These are phyloP conservation scores for Paramecium caudatum DNA, from an alignment of 73 alveolate genomes.

Conservation along the genomic window DNA sequence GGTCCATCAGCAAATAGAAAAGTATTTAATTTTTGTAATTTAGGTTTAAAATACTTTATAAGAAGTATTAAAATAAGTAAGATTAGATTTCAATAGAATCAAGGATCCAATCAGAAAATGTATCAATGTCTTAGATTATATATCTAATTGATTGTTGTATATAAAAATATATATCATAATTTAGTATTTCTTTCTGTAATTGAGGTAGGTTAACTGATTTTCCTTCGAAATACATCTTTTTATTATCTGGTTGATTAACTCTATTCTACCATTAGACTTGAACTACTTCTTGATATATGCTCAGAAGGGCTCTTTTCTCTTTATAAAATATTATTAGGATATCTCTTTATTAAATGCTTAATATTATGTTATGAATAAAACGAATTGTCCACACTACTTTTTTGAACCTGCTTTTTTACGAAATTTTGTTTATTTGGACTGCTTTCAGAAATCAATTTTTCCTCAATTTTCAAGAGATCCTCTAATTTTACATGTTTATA, in stretches of 20 bases:
- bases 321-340: neutral
- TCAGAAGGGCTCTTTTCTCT: constrained; percentile 60
- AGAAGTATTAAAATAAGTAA: constrained; percentile 49
- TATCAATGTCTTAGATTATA: constrained; percentile 4
- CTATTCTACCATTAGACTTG: constrained; percentile 21
- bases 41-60: constrained; percentile 2
- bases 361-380: constrained; percentile 55
- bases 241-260: constrained; percentile 56
- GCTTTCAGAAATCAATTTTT: constrained; percentile 20
- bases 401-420: neutral
- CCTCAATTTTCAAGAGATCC: constrained; percentile 40
- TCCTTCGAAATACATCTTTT: constrained; percentile 25
- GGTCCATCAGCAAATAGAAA: constrained; percentile 22
- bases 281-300: constrained; percentile 48
- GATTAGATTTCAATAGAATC: constrained; percentile 38
- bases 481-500: constrained; percentile 59
- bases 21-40: neutral
- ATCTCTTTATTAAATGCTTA: neutral
- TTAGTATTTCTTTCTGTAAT: constrained; percentile 30
- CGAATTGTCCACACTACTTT: neutral
- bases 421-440: constrained; percentile 51
- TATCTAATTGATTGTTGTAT: constrained; percentile 18
- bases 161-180: neutral
- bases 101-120: constrained; percentile 51
- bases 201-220: constrained; percentile 59